Evolutionary conservation across 2,329 filamentous ascomycete species (phyloP), one percentile per base, ranked within the genome.

Genomic region (Akanthomyces uredinophilus): DNA sequence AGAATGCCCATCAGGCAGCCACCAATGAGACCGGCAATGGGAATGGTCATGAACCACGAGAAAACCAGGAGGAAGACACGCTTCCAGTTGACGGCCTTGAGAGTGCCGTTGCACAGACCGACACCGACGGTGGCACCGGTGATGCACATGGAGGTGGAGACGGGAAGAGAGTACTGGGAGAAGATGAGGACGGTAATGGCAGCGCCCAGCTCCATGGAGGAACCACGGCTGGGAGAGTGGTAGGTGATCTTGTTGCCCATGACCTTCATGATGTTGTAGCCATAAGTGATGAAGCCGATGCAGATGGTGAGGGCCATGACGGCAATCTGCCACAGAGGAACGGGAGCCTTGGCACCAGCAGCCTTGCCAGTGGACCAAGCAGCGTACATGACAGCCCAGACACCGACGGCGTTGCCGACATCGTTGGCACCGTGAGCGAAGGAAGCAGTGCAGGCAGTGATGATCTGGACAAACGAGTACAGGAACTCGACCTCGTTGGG

Each of bases 221-320:
- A 90, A 57, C 79, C 80, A 67, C 80, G 75, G 67, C 73, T 78
- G 32, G 80, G 80, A 24, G 79, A 82, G 75, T 90, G 87, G 74
- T 89, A 89, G 63, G 88, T 91, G 73, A 90, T 87, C 75, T 89
- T 89, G 81, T 92, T 92, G 59, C 89, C 89, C 88, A 92, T 91
- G 74, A 90, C 87, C 78, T 90, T 91, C 88, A 92, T 92, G 77
- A 92, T 92, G 79, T 92, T 91, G 79, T 91, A 92, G 11, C 89
- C 89, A 69, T 91, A 92, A 16, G 88, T 91, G 70, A 87, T 79
- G 62, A 92, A 80, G 67, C 89, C 89, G 47, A 87, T 65, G 52
- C 82, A 90, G 70, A 91, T 87, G 44, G 79, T 84, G 1, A 79
- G 72, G 29, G 85, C 81, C 14, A 90, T 77, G 20, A 92, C 87